Evolutionary conservation across 2,329 filamentous ascomycete species (phyloP).

Genomic region (Trichoderma atrobrunneum): DNA sequence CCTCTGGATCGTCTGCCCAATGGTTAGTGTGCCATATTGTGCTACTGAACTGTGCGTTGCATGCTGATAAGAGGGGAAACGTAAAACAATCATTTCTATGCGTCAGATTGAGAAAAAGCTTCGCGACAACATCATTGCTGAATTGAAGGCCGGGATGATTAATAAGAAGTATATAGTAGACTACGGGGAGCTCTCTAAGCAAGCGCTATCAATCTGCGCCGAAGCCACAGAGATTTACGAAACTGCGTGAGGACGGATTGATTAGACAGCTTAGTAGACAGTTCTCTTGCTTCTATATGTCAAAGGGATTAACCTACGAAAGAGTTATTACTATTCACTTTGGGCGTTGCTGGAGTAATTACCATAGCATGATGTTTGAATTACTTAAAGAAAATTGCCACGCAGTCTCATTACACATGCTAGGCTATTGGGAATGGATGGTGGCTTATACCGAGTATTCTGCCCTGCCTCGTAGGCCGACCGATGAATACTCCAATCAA

Average conservation of each 20-base stretch:
- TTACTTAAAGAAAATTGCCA: too few relatives aligned
- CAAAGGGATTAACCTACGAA: neutral
- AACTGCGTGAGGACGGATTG: neutral
- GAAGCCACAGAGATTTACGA: neutral
- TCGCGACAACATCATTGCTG: neutral
- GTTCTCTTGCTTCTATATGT: neutral
- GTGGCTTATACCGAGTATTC: too few relatives aligned
- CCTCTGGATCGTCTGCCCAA: neutral
- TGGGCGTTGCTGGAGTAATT: too few relatives aligned
- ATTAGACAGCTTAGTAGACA: neutral
- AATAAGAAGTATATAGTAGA: neutral
- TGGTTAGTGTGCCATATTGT: neutral
- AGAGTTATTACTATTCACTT: too few relatives aligned
- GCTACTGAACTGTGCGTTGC: neutral
- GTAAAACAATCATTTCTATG: neutral
- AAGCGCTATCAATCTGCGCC: neutral
- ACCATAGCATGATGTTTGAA: too few relatives aligned
- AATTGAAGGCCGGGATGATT: neutral
- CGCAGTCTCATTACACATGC: too few relatives aligned
- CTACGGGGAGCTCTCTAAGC: neutral
- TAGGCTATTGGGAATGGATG: too few relatives aligned
- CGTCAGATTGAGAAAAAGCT: neutral
- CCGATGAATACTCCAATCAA: neutral
- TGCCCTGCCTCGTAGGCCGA: neutral
- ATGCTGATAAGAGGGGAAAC: neutral